phyloP scores from a whole-genome alignment of 2,329 filamentous ascomycete species.

The Chaetoscypha palmicola region DNA sequence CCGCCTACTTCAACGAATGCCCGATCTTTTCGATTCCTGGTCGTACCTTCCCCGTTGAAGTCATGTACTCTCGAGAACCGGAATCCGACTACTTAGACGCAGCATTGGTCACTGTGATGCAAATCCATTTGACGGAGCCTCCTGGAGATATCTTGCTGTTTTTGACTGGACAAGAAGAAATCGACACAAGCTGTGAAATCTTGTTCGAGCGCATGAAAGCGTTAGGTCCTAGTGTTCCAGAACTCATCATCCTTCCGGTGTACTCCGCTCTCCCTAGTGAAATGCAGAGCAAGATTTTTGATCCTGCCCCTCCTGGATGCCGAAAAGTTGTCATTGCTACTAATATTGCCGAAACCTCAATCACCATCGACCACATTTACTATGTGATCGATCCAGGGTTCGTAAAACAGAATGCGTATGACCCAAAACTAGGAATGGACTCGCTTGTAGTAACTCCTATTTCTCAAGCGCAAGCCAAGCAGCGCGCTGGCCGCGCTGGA shows the following conservation, averaged over 20 bases:
- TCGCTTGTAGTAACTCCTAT: conserved; percentile 92
- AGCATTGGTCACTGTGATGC: conserved; percentile 94
- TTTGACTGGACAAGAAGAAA: conserved; percentile 95
- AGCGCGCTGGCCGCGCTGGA: conserved; percentile 85
- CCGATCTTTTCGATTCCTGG: conserved; percentile 97
- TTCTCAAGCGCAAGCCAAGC: conserved; percentile 92
- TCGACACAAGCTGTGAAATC: conserved; percentile 90
- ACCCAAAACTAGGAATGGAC: conserved; percentile 97
- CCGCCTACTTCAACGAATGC: conserved; percentile 88
- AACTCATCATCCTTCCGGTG: conserved; percentile 89
- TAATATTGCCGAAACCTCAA: conserved; percentile 96
- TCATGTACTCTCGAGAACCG: conserved; percentile 90
- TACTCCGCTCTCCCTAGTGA: conserved; percentile 91
- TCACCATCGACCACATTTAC: conserved; percentile 96
- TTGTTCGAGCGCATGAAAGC: conserved; percentile 95
- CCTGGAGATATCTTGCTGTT: conserved; percentile 94
- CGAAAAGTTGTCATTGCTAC: conserved; percentile 96
- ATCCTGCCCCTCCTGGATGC: conserved; percentile 76
- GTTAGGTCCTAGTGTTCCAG: conserved; percentile 80
- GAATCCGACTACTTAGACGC: conserved; percentile 94
- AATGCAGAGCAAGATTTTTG: conserved; percentile 90
- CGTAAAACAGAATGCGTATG: conserved; percentile 95
- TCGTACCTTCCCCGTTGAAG: conserved; percentile 89
- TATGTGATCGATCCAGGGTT: conserved; percentile 97
- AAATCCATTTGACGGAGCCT: conserved; percentile 91